Percentiles rank a stretch among this genome's conserved stretches.
Evolutionary conservation across 2,329 filamentous ascomycete species (phyloP).

Genomic region (Emergomyces pasteurianus): DNA sequence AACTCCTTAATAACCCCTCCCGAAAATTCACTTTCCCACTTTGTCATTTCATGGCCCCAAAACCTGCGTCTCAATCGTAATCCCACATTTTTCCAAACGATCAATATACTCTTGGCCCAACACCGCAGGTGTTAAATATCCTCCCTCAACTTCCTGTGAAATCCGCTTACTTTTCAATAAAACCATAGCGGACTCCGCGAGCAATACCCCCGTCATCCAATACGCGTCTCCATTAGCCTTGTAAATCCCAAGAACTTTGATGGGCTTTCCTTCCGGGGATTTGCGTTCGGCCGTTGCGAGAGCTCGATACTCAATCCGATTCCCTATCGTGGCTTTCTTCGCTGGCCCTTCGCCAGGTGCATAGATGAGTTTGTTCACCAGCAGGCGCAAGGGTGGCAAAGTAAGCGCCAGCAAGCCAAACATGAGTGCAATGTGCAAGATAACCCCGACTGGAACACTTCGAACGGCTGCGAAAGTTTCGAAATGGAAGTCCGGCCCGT

Average conservation of each 20-base stretch:
- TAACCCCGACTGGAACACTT: constrained; percentile 36
- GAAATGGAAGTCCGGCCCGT: constrained; percentile 48
- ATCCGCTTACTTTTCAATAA: constrained; percentile 31
- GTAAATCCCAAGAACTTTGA: constrained; percentile 32
- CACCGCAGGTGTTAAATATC: constrained; percentile 38
- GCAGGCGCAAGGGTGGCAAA: constrained; percentile 42
- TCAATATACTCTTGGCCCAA: constrained; percentile 37
- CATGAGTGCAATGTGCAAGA: constrained; percentile 38
- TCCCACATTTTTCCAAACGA: constrained; percentile 32
- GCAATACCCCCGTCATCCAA: constrained; percentile 30
- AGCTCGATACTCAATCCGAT: constrained; percentile 33
- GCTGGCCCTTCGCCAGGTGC: constrained; percentile 41
- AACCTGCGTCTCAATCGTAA: constrained; percentile 29
- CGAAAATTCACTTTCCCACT: too few relatives aligned
- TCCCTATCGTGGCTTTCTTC: constrained; percentile 30
- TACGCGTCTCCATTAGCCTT: constrained; percentile 33
- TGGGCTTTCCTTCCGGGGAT: constrained; percentile 13
- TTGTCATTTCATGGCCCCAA: constrained; percentile 17
- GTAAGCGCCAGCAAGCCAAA: constrained; percentile 36
- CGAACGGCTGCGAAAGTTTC: constrained; percentile 44
- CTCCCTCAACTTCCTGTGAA: constrained; percentile 30
- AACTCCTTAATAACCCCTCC: too few relatives aligned
- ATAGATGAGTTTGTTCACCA: constrained; percentile 36
- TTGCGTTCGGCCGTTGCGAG: constrained; percentile 33
- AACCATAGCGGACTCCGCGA: constrained; percentile 35